phyloP scores from a whole-genome alignment of 1,284 basidiomycete genomes.

The Ganoderma sp. region DNA sequence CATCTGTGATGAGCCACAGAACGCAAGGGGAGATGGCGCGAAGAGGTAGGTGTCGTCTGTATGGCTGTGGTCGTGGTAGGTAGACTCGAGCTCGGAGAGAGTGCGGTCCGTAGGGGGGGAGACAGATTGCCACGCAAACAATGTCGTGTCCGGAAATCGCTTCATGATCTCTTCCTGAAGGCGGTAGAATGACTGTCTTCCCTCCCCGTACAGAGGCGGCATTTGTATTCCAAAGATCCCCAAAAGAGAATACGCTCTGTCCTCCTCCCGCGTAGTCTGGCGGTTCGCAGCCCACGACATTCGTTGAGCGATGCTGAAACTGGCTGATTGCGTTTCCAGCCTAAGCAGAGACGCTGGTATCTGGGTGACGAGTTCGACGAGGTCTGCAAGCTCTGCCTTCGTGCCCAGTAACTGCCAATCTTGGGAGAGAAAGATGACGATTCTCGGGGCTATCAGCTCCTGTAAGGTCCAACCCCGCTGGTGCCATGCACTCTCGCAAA shows the following conservation, averaged over 20 bases:
- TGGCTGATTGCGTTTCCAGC: constrained; percentile 3
- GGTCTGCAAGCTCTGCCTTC: constrained; percentile 15
- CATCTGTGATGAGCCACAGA: background rate
- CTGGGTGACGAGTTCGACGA: constrained; percentile 12
- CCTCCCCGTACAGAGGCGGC: background rate
- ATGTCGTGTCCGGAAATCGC: background rate
- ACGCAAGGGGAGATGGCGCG: background rate
- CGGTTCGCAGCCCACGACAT: background rate
- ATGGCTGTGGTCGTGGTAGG: background rate
- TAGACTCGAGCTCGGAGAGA: too few relatives aligned
- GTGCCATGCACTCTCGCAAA: background rate
- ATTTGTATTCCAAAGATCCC: background rate
- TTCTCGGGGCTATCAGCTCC: constrained; percentile 35
- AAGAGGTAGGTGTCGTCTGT: background rate
- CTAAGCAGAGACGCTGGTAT: constrained; percentile 15
- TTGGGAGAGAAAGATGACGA: constrained; percentile 1
- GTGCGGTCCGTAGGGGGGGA: background rate
- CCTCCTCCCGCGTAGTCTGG: background rate
- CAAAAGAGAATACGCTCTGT: background rate
- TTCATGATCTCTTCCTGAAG: constrained; percentile 7
- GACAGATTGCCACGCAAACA: background rate
- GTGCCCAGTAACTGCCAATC: constrained; percentile 8
- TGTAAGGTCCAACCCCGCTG: constrained; percentile 6
- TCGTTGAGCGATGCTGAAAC: constrained; percentile 19
- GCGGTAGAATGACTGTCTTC: background rate